These are phyloP conservation scores for Melastoma malabathricum DNA, from an alignment of 345 rosid species.

Conservation along the genomic window DNA sequence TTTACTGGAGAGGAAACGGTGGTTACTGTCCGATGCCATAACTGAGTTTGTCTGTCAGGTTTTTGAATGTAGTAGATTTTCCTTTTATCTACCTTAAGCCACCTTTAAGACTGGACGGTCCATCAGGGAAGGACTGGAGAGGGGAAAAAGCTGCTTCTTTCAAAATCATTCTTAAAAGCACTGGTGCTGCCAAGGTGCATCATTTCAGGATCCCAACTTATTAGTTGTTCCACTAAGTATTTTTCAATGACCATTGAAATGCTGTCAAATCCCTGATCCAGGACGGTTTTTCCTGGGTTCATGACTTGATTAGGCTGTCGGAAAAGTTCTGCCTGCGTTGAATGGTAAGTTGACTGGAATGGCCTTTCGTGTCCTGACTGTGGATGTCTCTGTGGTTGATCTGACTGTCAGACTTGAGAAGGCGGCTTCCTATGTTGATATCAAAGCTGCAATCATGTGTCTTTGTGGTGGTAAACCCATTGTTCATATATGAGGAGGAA, in stretches of 20 bases:
- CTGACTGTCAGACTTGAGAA: conserved; percentile 77
- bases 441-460: conserved; percentile 66
- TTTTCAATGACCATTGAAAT: too few species aligned
- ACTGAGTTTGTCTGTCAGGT: background rate
- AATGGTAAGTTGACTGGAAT: conserved; percentile 85
- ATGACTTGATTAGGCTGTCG: conserved; percentile 46
- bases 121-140: conserved; percentile 89
- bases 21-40: too few species aligned
- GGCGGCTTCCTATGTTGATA: conserved; percentile 47
- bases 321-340: conserved; percentile 65
- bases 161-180: conserved; percentile 91
- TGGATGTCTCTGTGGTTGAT: conserved; percentile 83
- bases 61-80: too few species aligned
- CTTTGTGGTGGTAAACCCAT: conserved; percentile 9
- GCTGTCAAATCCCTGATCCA: too few species aligned
- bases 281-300: too few species aligned
- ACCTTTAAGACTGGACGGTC: conserved; percentile 98
- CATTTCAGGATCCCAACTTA: background rate
- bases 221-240: background rate
- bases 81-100: too few species aligned
- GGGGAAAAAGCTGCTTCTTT: conserved; percentile 95
- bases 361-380: conserved; percentile 94
- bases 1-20: conserved; percentile 56
- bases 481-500: too few species aligned
- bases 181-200: conserved; percentile 95